Evolutionary conservation across 1,284 basidiomycete species (phyloP).

Genomic region (Ceraceosorus guamensis): DNA sequence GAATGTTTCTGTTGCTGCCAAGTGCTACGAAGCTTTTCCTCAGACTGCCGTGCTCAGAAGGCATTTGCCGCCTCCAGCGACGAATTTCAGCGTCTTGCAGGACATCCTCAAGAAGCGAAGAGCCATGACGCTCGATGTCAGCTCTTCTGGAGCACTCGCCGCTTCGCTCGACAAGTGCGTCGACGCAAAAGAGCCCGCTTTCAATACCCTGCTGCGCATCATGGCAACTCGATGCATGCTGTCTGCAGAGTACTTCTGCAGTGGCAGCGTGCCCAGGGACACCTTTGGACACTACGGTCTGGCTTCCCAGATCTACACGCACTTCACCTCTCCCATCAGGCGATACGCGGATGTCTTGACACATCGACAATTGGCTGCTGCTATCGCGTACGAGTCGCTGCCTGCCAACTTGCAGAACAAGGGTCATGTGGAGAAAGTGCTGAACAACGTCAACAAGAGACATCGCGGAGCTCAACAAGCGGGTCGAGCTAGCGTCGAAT

Average conservation of each 20-base stretch:
- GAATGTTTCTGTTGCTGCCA: constrained; percentile 84
- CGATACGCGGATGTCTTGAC: constrained; percentile 70
- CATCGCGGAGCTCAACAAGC: constrained; percentile 98
- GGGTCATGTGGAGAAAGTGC: constrained; percentile 74
- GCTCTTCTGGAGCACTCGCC: constrained; percentile 84
- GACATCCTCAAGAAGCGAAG: constrained; percentile 83
- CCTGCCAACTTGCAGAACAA: constrained; percentile 84
- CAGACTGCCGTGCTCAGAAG: constrained; percentile 89
- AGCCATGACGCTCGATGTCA: constrained; percentile 79
- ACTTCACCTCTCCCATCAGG: constrained; percentile 63
- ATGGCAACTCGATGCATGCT: constrained; percentile 99
- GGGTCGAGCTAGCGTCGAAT: constrained; percentile 87
- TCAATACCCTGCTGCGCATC: constrained; percentile 63
- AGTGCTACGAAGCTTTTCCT: constrained; percentile 90
- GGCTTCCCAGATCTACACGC: constrained; percentile 92
- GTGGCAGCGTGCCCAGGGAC: constrained; percentile 83
- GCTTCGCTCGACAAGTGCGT: constrained; percentile 79
- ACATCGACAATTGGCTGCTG: constrained; percentile 85
- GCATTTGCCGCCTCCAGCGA: constrained; percentile 84
- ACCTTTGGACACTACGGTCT: constrained; percentile 95
- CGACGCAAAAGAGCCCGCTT: constrained; percentile 59
- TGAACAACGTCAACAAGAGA: constrained; percentile 81
- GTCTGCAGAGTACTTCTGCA: constrained; percentile 94
- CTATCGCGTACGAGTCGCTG: constrained; percentile 72
- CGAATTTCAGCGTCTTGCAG: constrained; percentile 75